These are phyloP conservation scores for Daldinia caldariorum DNA, from an alignment of 495 filamentous ascomycete genomes.

Conservation along the genomic window DNA sequence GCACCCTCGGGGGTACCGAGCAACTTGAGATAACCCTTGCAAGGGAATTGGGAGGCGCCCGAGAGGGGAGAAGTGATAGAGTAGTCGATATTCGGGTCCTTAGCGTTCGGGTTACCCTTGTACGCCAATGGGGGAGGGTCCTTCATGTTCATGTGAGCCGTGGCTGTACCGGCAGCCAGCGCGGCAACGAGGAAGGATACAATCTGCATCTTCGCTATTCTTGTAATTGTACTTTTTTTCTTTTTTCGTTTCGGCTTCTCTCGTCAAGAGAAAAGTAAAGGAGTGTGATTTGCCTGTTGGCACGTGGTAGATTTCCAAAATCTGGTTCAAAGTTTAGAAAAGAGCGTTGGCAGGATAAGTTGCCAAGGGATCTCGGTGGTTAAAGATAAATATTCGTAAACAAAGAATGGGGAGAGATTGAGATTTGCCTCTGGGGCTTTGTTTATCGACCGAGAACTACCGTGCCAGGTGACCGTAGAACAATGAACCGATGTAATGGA, in stretches of 20 bases:
- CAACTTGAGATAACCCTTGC: slow-evolving; percentile 72
- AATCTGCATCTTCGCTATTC: slow-evolving; percentile 50
- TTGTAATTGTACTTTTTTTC: slow-evolving; percentile 14
- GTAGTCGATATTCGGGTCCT: slow-evolving; percentile 57
- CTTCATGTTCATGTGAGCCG: slow-evolving; percentile 69
- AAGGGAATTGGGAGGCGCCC: slow-evolving; percentile 64
- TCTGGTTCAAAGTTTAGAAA: slow-evolving; percentile 18
- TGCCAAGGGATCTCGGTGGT: slow-evolving; percentile 16
- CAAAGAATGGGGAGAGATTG: slow-evolving; percentile 20
- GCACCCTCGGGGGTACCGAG: slow-evolving; percentile 57
- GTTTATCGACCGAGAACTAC: slow-evolving; percentile 25
- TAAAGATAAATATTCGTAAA: slow-evolving; percentile 18
- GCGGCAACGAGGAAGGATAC: slow-evolving; percentile 42
- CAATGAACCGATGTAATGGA: slow-evolving; percentile 33
- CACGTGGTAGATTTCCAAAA: slow-evolving; percentile 30
- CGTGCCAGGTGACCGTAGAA: slow-evolving; percentile 41
- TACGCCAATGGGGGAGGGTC: slow-evolving; percentile 65
- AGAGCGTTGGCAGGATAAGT: slow-evolving; percentile 7
- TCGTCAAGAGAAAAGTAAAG: slow-evolving; percentile 23
- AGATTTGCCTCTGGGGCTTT: slow-evolving; percentile 23
- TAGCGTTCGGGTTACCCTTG: slow-evolving; percentile 61
- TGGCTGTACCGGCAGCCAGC: slow-evolving; percentile 51
- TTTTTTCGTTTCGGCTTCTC: slow-evolving; percentile 21
- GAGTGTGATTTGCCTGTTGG: slow-evolving; percentile 35
- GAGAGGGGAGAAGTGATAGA: slow-evolving; percentile 67